Evolutionary conservation across 441 rosid genomes (phyloP).

Genomic region (Erodium moschatum): DNA sequence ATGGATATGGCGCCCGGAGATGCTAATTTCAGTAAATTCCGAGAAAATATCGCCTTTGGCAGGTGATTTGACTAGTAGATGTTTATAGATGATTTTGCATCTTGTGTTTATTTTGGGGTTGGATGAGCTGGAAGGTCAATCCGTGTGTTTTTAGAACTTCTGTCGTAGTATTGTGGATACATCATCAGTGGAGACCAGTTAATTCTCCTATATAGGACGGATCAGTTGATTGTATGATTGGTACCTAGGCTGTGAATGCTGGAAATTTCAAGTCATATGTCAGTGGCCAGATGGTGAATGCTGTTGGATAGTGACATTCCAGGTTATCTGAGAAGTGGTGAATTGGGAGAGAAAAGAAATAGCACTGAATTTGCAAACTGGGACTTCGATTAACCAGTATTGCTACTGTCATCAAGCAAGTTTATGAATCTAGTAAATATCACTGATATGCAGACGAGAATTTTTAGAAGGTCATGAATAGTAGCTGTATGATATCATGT

Average conservation of each 20-base stretch:
- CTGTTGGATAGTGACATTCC: neutral
- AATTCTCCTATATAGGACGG: neutral
- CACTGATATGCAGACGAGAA: neutral
- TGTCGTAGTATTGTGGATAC: neutral
- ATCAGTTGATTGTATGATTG: neutral
- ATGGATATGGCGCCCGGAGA: neutral
- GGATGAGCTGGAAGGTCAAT: neutral
- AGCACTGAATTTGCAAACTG: neutral
- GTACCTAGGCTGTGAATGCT: neutral
- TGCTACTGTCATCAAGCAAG: neutral
- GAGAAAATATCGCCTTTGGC: neutral
- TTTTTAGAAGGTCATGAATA: neutral
- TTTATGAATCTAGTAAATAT: neutral
- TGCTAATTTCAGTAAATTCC: neutral
- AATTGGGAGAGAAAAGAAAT: neutral
- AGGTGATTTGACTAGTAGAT: neutral
- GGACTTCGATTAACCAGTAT: too few species aligned
- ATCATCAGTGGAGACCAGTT: conserved; percentile 1
- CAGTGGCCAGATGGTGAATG: neutral
- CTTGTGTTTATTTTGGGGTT: neutral
- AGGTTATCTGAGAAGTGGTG: neutral
- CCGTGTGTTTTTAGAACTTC: neutral
- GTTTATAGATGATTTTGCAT: neutral
- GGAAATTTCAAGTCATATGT: neutral
- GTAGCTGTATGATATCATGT: neutral